Conservation (phyloP, 2,329 filamentous ascomycete genomes). For the Cladophialophora chaetospira region DNA sequence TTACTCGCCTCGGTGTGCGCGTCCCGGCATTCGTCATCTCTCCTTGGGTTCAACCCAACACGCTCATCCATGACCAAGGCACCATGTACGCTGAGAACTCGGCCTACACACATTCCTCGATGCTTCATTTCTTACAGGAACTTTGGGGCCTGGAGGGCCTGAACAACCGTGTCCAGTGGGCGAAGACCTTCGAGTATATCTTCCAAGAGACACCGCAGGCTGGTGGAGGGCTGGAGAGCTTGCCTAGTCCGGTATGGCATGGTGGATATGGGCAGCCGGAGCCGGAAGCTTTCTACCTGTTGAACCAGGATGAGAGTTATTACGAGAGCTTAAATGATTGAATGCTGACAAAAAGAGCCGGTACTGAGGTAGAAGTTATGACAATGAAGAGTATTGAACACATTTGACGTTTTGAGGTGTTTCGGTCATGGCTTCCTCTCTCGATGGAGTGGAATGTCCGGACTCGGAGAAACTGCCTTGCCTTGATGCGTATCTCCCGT, state of each 20-base stretch:
- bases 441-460: no score
- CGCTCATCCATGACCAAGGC: constrained; percentile 43
- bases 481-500: no score
- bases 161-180: constrained; percentile 47
- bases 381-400: no score
- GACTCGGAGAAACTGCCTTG: no score
- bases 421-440: no score
- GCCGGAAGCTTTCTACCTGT: constrained; percentile 38
- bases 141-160: constrained; percentile 44
- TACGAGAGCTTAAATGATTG: constrained; percentile 13
- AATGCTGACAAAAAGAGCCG: no score
- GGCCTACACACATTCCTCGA: constrained; percentile 44
- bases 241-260: constrained; percentile 42
- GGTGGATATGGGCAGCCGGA: constrained; percentile 38
- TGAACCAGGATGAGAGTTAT: constrained; percentile 39
- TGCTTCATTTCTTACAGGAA: constrained; percentile 46
- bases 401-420: no score
- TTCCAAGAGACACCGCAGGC: constrained; percentile 38
- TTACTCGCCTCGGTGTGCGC: constrained; percentile 21
- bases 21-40: constrained; percentile 24
- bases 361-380: no score
- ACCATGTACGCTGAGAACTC: constrained; percentile 42
- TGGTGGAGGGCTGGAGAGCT: constrained; percentile 26
- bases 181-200: constrained; percentile 45
- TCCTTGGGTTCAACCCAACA: constrained; percentile 26